Conservation (phyloP, 2,329 filamentous ascomycete genomes). For the Talaromyces sp. region DNA sequence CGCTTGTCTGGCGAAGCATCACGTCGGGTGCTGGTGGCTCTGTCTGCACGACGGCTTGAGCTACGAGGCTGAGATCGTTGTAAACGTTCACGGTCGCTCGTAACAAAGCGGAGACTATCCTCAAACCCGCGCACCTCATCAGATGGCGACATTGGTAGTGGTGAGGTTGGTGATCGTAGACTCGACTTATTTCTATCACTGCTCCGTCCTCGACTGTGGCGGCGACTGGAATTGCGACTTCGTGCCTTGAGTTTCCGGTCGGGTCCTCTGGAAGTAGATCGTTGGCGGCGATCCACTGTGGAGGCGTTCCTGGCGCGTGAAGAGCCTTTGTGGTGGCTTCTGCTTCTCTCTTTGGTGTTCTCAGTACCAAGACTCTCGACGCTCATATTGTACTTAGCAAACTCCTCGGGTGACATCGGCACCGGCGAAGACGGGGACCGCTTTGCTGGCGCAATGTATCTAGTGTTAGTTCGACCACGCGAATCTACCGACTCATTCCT, state of each 20-base stretch:
- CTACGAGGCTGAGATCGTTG: conserved; percentile 45
- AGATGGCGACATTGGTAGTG: conserved; percentile 64
- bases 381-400: conserved; percentile 43
- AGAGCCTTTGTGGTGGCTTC: conserved; percentile 41
- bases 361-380: conserved; percentile 42
- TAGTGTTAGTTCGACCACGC: conserved; percentile 59
- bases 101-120: conserved; percentile 45
- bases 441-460: conserved; percentile 70
- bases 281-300: conserved; percentile 23
- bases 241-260: conserved; percentile 25
- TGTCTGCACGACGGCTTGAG: conserved; percentile 43
- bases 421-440: conserved; percentile 86
- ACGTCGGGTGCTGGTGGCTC: conserved; percentile 31
- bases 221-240: conserved; percentile 34
- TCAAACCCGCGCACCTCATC: conserved; percentile 56
- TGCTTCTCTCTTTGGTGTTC: conserved; percentile 27
- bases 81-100: conserved; percentile 39
- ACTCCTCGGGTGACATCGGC: conserved; percentile 88
- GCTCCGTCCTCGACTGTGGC: conserved; percentile 53
- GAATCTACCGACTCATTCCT: conserved; percentile 61
- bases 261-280: conserved; percentile 31
- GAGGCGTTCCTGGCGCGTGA: conserved; percentile 23
- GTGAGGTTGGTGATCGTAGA: conserved; percentile 70
- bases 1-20: conserved; percentile 43
- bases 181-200: conserved; percentile 53